Conservation (phyloP, 306 rosid species). For the Gynostemma pentaphyllum region DNA sequence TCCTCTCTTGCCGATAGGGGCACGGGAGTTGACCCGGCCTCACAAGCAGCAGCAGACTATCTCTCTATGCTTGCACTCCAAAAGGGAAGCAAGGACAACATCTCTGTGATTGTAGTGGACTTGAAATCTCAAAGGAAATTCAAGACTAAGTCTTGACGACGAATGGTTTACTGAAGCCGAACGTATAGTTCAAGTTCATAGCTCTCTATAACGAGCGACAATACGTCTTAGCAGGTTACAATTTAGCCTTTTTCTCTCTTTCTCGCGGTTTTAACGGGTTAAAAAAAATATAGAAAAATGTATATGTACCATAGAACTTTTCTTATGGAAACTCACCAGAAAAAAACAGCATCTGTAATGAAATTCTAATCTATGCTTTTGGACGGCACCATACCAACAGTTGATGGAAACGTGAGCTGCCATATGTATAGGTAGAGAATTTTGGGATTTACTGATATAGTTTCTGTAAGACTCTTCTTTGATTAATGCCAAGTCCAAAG, state of each 20-base stretch:
- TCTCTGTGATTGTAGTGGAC: slow-evolving; percentile 26
- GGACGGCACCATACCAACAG: slow-evolving; percentile 4
- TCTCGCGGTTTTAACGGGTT: not conserved
- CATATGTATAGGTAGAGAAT: slow-evolving; percentile 7
- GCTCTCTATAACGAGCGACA: not conserved
- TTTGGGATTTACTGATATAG: not conserved
- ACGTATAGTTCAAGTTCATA: not conserved
- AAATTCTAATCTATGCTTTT: slow-evolving; percentile 3
- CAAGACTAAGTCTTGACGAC: slow-evolving; percentile 13
- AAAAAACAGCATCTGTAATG: slow-evolving; percentile 1
- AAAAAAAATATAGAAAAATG: slow-evolving; percentile 3
- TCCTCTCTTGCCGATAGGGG: slow-evolving; percentile 24
- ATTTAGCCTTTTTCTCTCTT: not conserved
- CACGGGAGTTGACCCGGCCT: slow-evolving; percentile 35
- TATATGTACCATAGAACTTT: slow-evolving; percentile 8
- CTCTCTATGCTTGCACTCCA: slow-evolving; percentile 45
- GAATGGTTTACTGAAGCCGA: not conserved
- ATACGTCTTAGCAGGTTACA: not conserved
- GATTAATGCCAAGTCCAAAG: not conserved
- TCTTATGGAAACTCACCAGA: slow-evolving; percentile 1
- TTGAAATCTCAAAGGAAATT: slow-evolving; percentile 24
- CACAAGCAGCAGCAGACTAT: slow-evolving; percentile 44
- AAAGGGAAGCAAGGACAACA: slow-evolving; percentile 32
- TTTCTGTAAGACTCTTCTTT: not conserved
- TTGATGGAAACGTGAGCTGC: not conserved